Conservation (phyloP, 1,139 yeast genomes). For the Protomyces macrosporus region DNA sequence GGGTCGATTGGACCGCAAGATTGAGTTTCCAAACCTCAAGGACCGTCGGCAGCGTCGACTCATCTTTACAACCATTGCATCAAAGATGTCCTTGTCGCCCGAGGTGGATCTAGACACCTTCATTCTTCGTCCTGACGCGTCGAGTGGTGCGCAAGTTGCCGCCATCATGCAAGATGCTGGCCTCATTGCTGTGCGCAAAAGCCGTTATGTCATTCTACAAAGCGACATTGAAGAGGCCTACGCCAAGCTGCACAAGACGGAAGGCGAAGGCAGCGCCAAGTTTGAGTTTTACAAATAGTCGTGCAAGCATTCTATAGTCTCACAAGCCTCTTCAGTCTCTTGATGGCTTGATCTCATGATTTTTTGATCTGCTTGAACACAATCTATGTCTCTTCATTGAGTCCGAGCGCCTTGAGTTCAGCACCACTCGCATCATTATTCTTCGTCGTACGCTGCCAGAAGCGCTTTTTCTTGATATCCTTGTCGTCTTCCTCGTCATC, state of each 20-base stretch:
- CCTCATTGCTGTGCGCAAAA: conserved; percentile 92
- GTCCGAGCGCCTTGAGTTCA: not conserved
- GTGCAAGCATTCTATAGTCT: not conserved
- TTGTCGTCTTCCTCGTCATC: not conserved
- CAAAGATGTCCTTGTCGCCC: conserved; percentile 95
- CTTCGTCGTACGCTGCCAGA: conserved; percentile 13
- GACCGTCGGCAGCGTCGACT: conserved; percentile 97
- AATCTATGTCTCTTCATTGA: too few relatives aligned
- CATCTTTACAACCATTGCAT: conserved; percentile 92
- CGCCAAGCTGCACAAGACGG: conserved; percentile 91
- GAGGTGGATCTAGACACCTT: conserved; percentile 94
- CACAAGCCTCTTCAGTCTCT: too few relatives aligned
- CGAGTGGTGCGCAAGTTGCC: conserved; percentile 96
- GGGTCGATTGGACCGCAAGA: conserved; percentile 95
- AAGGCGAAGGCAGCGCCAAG: conserved; percentile 75
- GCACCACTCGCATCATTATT: not conserved
- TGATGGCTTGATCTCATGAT: too few relatives aligned
- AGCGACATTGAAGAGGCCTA: conserved; percentile 96
- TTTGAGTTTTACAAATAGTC: conserved; percentile 87
- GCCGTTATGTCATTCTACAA: conserved; percentile 81
- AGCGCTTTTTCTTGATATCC: conserved; percentile 9
- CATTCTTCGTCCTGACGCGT: conserved; percentile 90
- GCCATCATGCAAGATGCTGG: conserved; percentile 99
- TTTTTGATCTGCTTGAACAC: too few relatives aligned
- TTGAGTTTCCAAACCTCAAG: conserved; percentile 90